Conservation (phyloP, 257 asterid species). For the Eucommia ulmoides region DNA sequence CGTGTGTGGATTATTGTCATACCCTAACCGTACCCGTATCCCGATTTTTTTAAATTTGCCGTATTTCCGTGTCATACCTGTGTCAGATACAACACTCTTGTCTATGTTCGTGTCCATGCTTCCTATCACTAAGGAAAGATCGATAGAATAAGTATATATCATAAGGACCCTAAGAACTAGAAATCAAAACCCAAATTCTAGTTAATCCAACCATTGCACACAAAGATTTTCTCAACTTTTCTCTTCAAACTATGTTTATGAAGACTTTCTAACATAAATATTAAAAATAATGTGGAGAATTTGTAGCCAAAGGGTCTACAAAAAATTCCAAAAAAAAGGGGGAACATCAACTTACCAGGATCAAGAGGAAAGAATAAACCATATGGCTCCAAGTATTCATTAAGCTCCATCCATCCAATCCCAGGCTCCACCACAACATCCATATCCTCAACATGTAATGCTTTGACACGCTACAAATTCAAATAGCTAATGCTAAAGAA, state of each 20-base stretch:
- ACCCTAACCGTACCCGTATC: too few species aligned
- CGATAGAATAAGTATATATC: too few species aligned
- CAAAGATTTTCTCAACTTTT: neutral
- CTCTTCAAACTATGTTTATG: neutral
- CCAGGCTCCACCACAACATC: constrained; percentile 99
- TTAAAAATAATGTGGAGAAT: neutral
- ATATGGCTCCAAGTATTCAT: constrained; percentile 82
- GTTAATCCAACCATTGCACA: too few species aligned
- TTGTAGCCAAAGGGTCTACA: too few species aligned
- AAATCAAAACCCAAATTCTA: too few species aligned
- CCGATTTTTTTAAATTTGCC: too few species aligned
- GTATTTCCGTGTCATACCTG: too few species aligned
- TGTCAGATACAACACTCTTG: too few species aligned
- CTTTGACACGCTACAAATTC: constrained; percentile 50
- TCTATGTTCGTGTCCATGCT: too few species aligned
- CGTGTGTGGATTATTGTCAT: too few species aligned
- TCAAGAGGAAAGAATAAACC: constrained; percentile 97
- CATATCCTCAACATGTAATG: constrained; percentile 79
- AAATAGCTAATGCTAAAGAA: constrained; percentile 20
- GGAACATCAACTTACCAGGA: constrained; percentile 49
- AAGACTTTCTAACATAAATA: neutral
- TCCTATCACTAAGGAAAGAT: too few species aligned
- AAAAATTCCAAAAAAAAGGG: constrained; percentile 3
- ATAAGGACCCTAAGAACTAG: too few species aligned
- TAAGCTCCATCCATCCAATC: constrained; percentile 97